Percentiles rank a stretch among this genome's conserved stretches.
Conservation (phyloP, 179 eudicot species). For the Actinidia arguta region DNA sequence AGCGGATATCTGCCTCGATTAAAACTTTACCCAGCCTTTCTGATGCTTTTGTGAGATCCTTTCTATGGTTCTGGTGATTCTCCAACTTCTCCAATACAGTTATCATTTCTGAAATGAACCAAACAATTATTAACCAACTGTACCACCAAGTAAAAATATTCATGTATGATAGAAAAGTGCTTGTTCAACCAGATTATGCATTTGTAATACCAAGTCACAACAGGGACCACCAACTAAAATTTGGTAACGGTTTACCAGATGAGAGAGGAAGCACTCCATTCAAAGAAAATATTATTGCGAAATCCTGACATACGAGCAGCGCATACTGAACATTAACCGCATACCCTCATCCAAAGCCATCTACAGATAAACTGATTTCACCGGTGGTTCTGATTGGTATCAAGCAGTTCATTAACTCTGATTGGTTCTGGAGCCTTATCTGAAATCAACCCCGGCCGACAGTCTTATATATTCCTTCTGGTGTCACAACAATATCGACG, state of each 20-base stretch:
- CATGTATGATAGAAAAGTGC: background rate
- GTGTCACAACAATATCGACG: background rate
- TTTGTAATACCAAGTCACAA: background rate
- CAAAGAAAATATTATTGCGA: no score
- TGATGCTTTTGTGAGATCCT: slow-evolving; percentile 62
- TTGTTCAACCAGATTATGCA: slow-evolving; percentile 3
- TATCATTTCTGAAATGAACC: slow-evolving; percentile 57
- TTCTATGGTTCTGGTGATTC: slow-evolving; percentile 38
- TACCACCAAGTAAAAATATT: background rate
- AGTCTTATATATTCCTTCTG: background rate
- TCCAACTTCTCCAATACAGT: slow-evolving; percentile 55
- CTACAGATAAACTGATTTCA: background rate
- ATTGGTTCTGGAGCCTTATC: background rate
- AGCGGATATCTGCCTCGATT: slow-evolving; percentile 82
- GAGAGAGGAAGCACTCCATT: no score
- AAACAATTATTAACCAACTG: slow-evolving; percentile 4
- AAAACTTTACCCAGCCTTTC: slow-evolving; percentile 74
- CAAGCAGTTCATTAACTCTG: no score
- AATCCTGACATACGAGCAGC: background rate
- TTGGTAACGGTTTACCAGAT: background rate
- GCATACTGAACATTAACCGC: background rate
- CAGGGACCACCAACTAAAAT: background rate
- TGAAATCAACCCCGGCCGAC: background rate
- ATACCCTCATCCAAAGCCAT: background rate
- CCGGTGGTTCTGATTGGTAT: background rate